Evolutionary conservation across 108 stramenopile genomes (phyloP).

Genomic region (Pseudonitzschia pungens): DNA sequence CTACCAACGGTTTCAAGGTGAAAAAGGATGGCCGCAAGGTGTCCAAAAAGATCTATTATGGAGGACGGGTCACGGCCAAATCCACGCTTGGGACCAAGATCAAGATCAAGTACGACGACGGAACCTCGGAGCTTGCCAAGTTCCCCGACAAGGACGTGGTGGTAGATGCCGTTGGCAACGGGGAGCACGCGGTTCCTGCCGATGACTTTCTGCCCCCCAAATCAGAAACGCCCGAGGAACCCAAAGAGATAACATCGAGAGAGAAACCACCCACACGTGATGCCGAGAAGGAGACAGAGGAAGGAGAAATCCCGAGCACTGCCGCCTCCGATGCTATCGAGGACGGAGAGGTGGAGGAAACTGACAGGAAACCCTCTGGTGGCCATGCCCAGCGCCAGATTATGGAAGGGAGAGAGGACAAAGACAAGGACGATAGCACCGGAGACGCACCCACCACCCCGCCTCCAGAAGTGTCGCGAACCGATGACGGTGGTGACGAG

Average conservation of each 20-base stretch:
- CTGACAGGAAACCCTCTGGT: background rate
- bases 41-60: slow-evolving; percentile 75
- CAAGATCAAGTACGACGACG: slow-evolving; percentile 83
- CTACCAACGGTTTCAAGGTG: slow-evolving; percentile 35
- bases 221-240: background rate
- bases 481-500: background rate
- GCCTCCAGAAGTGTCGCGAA: background rate
- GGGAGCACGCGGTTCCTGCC: slow-evolving; percentile 43
- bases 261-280: background rate
- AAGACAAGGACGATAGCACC: background rate
- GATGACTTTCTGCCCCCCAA: slow-evolving; percentile 44
- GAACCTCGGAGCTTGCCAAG: slow-evolving; percentile 67
- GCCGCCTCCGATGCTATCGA: background rate
- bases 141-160: slow-evolving; percentile 88
- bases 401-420: background rate
- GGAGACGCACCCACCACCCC: background rate
- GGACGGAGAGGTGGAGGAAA: slow-evolving; percentile 5
- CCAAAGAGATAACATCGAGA: too few species aligned
- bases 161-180: slow-evolving; percentile 74
- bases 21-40: slow-evolving; percentile 45
- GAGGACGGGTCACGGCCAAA: slow-evolving; percentile 56
- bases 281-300: background rate
- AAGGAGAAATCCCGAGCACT: background rate
- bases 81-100: slow-evolving; percentile 57
- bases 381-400: background rate